These are phyloP conservation scores for Aphanomyces invadans DNA, from an alignment of 352 stramenopile species.

Conservation along the genomic window DNA sequence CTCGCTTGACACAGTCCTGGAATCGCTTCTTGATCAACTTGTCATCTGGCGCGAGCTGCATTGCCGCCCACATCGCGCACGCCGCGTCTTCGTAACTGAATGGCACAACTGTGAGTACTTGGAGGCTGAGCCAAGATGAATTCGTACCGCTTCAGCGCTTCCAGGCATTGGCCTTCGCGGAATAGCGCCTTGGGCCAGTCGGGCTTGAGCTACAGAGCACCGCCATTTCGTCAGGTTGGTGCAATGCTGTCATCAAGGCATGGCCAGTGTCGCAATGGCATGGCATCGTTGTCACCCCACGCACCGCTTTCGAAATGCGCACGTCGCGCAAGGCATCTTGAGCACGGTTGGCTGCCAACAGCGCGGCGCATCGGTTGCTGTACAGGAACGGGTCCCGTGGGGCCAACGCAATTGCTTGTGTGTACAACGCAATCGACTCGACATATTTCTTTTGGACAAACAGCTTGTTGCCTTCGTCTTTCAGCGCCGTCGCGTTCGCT, in stretches of 20 bases:
- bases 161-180: constrained; percentile 76
- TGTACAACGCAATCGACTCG: constrained; percentile 46
- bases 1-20: constrained; percentile 66
- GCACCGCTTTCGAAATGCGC: constrained; percentile 34
- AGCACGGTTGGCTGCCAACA: constrained; percentile 46
- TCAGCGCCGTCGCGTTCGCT: constrained; percentile 40
- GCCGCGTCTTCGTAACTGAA: constrained; percentile 56
- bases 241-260: neutral
- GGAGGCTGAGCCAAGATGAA: neutral
- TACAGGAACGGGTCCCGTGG: constrained; percentile 56
- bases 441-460: constrained; percentile 60
- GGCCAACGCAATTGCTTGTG: constrained; percentile 51
- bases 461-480: constrained; percentile 61
- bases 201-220: constrained; percentile 64
- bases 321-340: constrained; percentile 68
- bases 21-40: constrained; percentile 73
- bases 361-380: constrained; percentile 73
- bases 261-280: too few relatives aligned
- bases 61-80: constrained; percentile 60
- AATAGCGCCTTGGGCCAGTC: constrained; percentile 78
- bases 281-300: too few relatives aligned
- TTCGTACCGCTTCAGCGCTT: constrained; percentile 42
- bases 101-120: neutral
- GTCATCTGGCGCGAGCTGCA: constrained; percentile 65
- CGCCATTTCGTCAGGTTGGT: too few relatives aligned